Evolutionary conservation across 2,329 filamentous ascomycete genomes (phyloP).

Genomic region (Tympanopsis confertula): DNA sequence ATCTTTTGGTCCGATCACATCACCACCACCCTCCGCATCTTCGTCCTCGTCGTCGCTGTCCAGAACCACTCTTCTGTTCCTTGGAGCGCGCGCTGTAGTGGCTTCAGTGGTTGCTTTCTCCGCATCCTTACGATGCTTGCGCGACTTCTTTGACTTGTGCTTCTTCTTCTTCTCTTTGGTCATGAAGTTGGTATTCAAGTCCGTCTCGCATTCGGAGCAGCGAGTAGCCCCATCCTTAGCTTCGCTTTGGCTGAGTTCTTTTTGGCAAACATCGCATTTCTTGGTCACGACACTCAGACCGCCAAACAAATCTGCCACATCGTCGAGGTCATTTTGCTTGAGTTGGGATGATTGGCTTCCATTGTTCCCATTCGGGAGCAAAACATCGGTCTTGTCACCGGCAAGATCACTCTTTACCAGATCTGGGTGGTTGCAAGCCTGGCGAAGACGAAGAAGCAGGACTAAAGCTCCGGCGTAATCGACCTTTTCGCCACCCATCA

Average conservation of each 20-base stretch:
- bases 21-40: constrained; percentile 75
- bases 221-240: constrained; percentile 11
- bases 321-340: background rate
- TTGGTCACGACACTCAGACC: constrained; percentile 48
- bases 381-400: constrained; percentile 31
- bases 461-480: constrained; percentile 93
- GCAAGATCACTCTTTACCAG: constrained; percentile 66
- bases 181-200: constrained; percentile 22
- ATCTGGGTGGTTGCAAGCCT: constrained; percentile 89
- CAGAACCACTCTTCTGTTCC: constrained; percentile 11
- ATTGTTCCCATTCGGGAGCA: constrained; percentile 28
- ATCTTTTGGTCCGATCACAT: constrained; percentile 64
- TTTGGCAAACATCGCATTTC: constrained; percentile 55
- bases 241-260: constrained; percentile 36
- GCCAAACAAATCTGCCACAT: constrained; percentile 47
- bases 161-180: constrained; percentile 13
- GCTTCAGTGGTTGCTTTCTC: constrained; percentile 21
- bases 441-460: constrained; percentile 75
- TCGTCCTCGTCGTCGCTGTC: constrained; percentile 30
- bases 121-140: no score
- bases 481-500: constrained; percentile 70
- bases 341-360: constrained; percentile 55
- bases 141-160: constrained; percentile 7
- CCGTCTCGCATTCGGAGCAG: constrained; percentile 17
- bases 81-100: constrained; percentile 11